Conservation (phyloP, 148 eudicot species). For the Dianthus caryophyllus region DNA sequence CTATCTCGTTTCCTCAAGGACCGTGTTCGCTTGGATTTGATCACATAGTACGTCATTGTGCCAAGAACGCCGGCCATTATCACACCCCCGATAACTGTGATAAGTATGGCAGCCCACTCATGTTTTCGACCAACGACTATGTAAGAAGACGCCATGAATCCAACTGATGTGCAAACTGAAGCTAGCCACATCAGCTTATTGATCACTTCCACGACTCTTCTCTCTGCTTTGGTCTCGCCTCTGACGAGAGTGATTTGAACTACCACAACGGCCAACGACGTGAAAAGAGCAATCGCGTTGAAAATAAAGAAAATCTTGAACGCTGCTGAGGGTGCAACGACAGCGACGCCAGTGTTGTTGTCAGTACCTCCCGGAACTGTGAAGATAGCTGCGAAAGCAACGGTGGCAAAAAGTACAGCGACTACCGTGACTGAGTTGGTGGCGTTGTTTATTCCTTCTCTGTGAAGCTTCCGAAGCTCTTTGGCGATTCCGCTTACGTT, state of each 20-base stretch:
- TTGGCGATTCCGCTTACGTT: conserved; percentile 74
- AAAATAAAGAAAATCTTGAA: conserved; percentile 81
- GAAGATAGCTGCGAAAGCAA: conserved; percentile 88
- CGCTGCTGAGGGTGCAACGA: conserved; percentile 30
- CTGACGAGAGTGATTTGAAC: conserved; percentile 83
- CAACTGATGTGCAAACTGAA: conserved; percentile 80
- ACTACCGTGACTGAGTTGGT: conserved; percentile 85
- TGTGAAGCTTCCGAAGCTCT: conserved; percentile 74
- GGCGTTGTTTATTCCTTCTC: conserved; percentile 85
- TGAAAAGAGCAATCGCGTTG: conserved; percentile 78
- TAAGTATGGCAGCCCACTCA: conserved; percentile 63
- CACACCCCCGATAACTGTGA: conserved; percentile 67
- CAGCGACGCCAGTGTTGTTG: conserved; percentile 47
- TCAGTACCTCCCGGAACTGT: conserved; percentile 56
- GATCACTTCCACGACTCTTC: conserved; percentile 67
- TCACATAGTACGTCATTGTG: conserved; percentile 79
- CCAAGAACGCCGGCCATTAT: conserved; percentile 84
- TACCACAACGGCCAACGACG: conserved; percentile 86
- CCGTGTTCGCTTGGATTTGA: conserved; percentile 52
- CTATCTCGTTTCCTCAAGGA: conserved; percentile 54
- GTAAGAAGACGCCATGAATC: conserved; percentile 80
- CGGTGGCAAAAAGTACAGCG: conserved; percentile 82
- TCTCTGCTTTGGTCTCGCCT: conserved; percentile 76
- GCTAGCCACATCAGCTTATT: conserved; percentile 95
- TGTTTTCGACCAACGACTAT: conserved; percentile 69